Conservation (phyloP, 345 rosid genomes). For the Rhodamnia rubescens region DNA sequence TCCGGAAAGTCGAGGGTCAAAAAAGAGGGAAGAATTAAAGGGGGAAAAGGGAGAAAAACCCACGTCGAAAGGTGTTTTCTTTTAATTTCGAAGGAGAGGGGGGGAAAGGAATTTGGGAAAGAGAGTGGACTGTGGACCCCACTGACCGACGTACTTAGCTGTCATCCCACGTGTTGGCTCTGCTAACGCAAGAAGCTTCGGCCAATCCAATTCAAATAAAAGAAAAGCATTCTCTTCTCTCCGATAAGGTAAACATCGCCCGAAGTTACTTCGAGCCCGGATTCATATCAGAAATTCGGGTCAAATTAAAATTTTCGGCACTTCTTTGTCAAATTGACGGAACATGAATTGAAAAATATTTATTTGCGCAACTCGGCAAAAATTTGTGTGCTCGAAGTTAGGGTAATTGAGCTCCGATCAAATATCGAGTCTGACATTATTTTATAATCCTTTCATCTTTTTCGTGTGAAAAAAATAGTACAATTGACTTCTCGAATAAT, state of each 20-base stretch:
- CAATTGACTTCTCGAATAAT: neutral
- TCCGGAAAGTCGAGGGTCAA: neutral
- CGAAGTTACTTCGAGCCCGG: no score
- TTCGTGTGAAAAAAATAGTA: neutral
- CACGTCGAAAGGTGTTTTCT: neutral
- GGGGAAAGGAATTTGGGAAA: neutral
- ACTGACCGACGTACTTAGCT: neutral
- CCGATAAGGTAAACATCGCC: no score
- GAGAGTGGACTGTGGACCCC: neutral
- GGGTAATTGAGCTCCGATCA: neutral
- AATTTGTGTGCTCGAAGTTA: fast-evolving
- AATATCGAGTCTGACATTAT: neutral
- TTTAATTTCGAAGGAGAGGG: neutral
- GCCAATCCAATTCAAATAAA: neutral
- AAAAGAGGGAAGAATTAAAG: neutral
- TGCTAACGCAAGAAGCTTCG: neutral
- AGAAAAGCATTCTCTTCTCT: neutral
- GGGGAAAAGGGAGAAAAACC: neutral
- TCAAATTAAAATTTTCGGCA: no score
- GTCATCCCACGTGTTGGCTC: neutral
- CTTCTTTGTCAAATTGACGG: no score
- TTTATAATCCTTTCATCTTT: neutral
- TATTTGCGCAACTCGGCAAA: fast-evolving
- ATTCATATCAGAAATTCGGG: no score
- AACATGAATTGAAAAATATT: neutral